Conservation (phyloP, 805 yeast genomes). For the Candida bentonensis region DNA sequence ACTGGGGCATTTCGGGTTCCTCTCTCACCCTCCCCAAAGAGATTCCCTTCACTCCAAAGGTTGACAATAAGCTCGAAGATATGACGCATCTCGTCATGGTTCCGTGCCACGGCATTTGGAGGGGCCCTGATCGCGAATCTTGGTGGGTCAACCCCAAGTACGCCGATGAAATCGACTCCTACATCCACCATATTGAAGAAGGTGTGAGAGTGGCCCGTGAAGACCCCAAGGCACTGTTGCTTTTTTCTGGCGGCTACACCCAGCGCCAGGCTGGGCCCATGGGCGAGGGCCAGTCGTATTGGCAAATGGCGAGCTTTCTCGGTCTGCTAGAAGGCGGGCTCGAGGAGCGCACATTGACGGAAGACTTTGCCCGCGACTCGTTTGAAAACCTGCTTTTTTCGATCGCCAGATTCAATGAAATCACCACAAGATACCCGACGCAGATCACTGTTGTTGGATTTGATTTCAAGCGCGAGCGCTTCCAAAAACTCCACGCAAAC, state of each 20-base stretch:
- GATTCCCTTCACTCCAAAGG: not conserved
- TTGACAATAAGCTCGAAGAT: not conserved
- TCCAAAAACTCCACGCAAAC: constrained; percentile 17
- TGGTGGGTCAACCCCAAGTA: constrained; percentile 65
- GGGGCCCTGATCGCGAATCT: constrained; percentile 27
- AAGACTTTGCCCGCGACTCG: constrained; percentile 68
- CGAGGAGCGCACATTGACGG: constrained; percentile 28
- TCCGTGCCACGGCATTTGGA: constrained; percentile 58
- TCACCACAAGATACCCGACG: constrained; percentile 33
- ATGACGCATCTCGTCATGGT: constrained; percentile 29
- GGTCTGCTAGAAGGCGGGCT: constrained; percentile 6
- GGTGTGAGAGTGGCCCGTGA: constrained; percentile 27
- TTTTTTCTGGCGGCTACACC: constrained; percentile 60
- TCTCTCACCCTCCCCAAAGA: not conserved
- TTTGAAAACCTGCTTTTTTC: constrained; percentile 63
- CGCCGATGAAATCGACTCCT: constrained; percentile 49
- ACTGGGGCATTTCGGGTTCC: not conserved
- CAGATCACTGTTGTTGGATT: constrained; percentile 51
- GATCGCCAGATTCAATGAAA: constrained; percentile 25
- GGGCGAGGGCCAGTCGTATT: constrained; percentile 52
- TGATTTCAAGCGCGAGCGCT: constrained; percentile 54
- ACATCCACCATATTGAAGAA: constrained; percentile 42
- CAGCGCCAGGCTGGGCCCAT: constrained; percentile 37
- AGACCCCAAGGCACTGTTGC: constrained; percentile 24
- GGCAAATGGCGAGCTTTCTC: constrained; percentile 19